These are phyloP conservation scores for Sordaria brevicollis DNA, from an alignment of 495 filamentous ascomycete genomes.

Conservation along the genomic window DNA sequence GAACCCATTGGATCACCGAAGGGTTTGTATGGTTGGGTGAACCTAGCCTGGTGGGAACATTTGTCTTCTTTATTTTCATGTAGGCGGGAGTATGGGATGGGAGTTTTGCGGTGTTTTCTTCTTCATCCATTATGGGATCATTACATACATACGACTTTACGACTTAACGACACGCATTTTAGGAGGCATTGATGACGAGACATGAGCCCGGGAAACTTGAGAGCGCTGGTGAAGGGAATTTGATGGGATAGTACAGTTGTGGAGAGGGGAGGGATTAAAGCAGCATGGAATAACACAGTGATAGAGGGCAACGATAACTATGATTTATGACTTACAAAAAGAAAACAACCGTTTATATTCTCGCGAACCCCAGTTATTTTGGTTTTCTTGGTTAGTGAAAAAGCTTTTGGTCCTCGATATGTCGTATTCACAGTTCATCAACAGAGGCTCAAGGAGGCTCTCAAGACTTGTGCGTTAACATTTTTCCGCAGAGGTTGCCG, in stretches of 20 bases:
- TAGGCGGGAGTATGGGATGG: background rate
- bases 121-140: background rate
- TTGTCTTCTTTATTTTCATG: background rate
- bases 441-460: too few species aligned
- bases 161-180: background rate
- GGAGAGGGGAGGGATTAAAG: background rate
- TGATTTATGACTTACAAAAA: background rate
- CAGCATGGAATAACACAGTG: constrained; percentile 5
- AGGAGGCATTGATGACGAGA: background rate
- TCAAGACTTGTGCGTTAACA: too few species aligned
- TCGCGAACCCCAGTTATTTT: background rate
- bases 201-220: background rate
- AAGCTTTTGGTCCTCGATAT: too few species aligned
- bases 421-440: too few species aligned
- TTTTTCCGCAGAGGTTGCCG: too few species aligned
- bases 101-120: background rate
- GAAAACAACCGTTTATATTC: background rate
- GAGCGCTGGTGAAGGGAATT: background rate
- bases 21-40: background rate
- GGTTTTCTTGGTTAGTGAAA: too few species aligned
- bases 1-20: background rate
- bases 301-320: constrained; percentile 11
- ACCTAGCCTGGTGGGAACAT: background rate
- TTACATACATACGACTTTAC: background rate
- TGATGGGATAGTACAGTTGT: background rate